A percentile compares a stretch with the other conserved stretches of the same genome.
phyloP scores from a whole-genome alignment of 192 early-diverging fungal genomes.

The Dissophora globulifera region DNA sequence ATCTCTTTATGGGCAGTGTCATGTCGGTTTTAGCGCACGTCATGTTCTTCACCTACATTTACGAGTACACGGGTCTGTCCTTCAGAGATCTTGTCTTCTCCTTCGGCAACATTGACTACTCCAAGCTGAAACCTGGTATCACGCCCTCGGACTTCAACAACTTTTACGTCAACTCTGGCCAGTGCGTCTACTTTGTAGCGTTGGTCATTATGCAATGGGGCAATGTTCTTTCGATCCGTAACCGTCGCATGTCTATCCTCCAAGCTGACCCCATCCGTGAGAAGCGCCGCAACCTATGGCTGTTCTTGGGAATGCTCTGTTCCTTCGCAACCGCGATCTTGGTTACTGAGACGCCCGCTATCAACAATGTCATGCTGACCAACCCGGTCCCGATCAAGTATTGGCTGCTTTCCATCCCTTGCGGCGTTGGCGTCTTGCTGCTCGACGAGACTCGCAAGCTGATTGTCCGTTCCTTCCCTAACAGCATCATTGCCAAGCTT shows the following conservation, averaged over 20 bases:
- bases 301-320: slow-evolving; percentile 64
- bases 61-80: slow-evolving; percentile 64
- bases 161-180: slow-evolving; percentile 57
- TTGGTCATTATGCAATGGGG: slow-evolving; percentile 73
- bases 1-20: slow-evolving; percentile 81
- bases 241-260: slow-evolving; percentile 67
- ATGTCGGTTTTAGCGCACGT: slow-evolving; percentile 71
- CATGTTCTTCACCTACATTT: slow-evolving; percentile 80
- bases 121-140: slow-evolving; percentile 17
- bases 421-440: slow-evolving; percentile 66
- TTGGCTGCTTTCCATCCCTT: slow-evolving; percentile 76
- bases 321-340: slow-evolving; percentile 60
- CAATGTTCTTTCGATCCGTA: slow-evolving; percentile 70
- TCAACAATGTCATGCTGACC: slow-evolving; percentile 67
- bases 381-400: slow-evolving; percentile 68
- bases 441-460: slow-evolving; percentile 75
- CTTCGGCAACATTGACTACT: slow-evolving; percentile 40
- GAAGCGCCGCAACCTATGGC: slow-evolving; percentile 63
- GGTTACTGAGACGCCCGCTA: slow-evolving; percentile 60
- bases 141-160: slow-evolving; percentile 30
- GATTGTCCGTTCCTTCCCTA: slow-evolving; percentile 48
- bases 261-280: slow-evolving; percentile 72
- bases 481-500: slow-evolving; percentile 25
- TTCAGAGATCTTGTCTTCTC: slow-evolving; percentile 53
- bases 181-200: slow-evolving; percentile 73